Conservation (phyloP, 139 green algal genomes). For the Auxenochlorella pyrenoidosa region DNA sequence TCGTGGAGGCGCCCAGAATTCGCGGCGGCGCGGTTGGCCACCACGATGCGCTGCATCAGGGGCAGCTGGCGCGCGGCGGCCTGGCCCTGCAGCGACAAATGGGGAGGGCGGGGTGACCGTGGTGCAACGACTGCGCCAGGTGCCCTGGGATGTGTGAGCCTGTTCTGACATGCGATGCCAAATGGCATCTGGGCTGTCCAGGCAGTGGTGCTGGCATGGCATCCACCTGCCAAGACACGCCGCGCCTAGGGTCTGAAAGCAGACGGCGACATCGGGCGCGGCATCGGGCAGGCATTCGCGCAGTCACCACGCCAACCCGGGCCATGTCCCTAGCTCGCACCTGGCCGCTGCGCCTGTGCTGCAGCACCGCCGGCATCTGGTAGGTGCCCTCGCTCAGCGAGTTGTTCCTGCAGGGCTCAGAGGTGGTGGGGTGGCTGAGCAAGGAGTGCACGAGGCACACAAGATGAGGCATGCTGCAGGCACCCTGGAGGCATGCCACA, state of each 20-base stretch:
- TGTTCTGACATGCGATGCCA: too few relatives aligned
- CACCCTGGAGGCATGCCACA: too few relatives aligned
- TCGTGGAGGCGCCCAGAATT: not conserved
- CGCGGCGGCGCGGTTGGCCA: not conserved
- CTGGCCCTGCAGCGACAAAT: not conserved
- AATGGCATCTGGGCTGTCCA: not conserved
- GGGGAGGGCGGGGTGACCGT: too few relatives aligned
- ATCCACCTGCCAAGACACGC: not conserved
- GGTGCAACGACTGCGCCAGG: too few relatives aligned
- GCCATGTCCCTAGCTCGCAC: too few relatives aligned
- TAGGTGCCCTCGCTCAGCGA: conserved; percentile 9
- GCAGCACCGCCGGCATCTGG: conserved; percentile 1
- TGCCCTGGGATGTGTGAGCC: too few relatives aligned
- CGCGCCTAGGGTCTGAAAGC: too few relatives aligned
- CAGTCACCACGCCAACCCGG: too few relatives aligned
- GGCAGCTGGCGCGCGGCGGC: not conserved
- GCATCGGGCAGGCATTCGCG: too few relatives aligned
- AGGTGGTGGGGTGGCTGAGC: too few relatives aligned
- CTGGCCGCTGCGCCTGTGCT: not conserved
- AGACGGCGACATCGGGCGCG: too few relatives aligned
- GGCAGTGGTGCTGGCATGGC: not conserved
- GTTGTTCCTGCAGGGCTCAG: not conserved
- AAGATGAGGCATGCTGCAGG: not conserved
- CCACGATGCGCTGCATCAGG: conserved; percentile 19
- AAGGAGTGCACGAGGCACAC: not conserved